Evolutionary conservation across 2,329 filamentous ascomycete genomes (phyloP).

Genomic region (Calycina marina): DNA sequence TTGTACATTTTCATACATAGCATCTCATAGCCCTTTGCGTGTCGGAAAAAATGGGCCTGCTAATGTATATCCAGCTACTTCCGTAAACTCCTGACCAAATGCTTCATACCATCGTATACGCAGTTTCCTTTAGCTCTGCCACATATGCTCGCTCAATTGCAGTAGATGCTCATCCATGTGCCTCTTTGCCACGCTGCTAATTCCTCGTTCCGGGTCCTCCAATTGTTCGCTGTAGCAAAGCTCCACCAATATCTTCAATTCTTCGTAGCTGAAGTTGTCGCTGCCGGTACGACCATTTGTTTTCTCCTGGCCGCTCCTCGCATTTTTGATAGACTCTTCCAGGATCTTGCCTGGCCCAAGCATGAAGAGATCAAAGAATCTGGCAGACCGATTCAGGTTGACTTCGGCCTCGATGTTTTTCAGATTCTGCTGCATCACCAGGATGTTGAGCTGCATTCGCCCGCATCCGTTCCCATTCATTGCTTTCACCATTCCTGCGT

Average conservation of each 20-base stretch:
- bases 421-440: conserved; percentile 91
- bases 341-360: conserved; percentile 46
- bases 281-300: conserved; percentile 16
- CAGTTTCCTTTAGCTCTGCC: conserved; percentile 33
- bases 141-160: conserved; percentile 59
- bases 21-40: no score
- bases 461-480: conserved; percentile 77
- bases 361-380: conserved; percentile 57
- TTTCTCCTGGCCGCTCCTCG: conserved; percentile 30
- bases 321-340: conserved; percentile 44
- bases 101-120: no score
- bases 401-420: conserved; percentile 76
- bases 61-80: no score
- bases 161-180: conserved; percentile 57
- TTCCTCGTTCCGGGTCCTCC: conserved; percentile 51
- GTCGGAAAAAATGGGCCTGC: no score
- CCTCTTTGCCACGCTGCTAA: conserved; percentile 50
- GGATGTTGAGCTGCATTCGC: conserved; percentile 85
- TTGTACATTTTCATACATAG: no score
- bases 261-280: conserved; percentile 45
- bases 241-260: conserved; percentile 50
- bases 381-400: conserved; percentile 44
- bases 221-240: conserved; percentile 54
- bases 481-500: conserved; percentile 53
- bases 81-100: no score